Evolutionary conservation across 768 basidiomycete species (phyloP), one percentile per base, ranked within the genome.

Genomic region (Suillus alpinus): DNA sequence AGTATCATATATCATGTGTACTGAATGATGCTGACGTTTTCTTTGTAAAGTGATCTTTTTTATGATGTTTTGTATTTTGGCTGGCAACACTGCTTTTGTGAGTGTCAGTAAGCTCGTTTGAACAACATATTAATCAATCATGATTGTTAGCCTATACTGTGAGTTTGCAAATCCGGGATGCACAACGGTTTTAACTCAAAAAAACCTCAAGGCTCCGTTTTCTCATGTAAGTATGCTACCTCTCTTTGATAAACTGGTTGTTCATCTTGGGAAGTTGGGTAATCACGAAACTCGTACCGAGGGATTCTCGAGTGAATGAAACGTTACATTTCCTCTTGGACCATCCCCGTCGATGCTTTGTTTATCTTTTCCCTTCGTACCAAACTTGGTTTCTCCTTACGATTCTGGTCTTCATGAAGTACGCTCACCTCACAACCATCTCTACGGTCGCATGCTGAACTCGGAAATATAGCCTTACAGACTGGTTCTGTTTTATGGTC

Each of bases 21-120:
- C 23, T 53, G 23, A 1, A 37, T 26, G 16, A 23, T 6, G 13
- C 14, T 53, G 36, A 53, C 13, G 0, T 46, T 26, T 53, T 53
- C 4, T 53, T 26, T 36, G 8, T 16, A 2, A 53, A 53, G 52
- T 94, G 88, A 85, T 94, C 59, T 52, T 92, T 32, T 70, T 86
- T 57, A 77, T 94, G 81, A 78, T 86, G 0, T 75, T 94, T 50
- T 76, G 92, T 29, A 89, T 98, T 63, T 73, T 98, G 51, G 94
- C 93, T 53, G 96, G 96, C 10, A 98, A 98, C 70, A 97, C 95
- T 47, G 89, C 85, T 26, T 96, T 93, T 68, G 95, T 96, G 67
- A 81, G 94, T 88, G 5, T 4, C 14, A 50, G 5, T n/a, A 18
- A 41, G 51, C 34, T 50, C 50, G 39, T 46, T 44, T 53, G 47